Base-by-base conservation (phyloP, 2,329 filamentous ascomycete species). In the Venturia asperata region DNA sequence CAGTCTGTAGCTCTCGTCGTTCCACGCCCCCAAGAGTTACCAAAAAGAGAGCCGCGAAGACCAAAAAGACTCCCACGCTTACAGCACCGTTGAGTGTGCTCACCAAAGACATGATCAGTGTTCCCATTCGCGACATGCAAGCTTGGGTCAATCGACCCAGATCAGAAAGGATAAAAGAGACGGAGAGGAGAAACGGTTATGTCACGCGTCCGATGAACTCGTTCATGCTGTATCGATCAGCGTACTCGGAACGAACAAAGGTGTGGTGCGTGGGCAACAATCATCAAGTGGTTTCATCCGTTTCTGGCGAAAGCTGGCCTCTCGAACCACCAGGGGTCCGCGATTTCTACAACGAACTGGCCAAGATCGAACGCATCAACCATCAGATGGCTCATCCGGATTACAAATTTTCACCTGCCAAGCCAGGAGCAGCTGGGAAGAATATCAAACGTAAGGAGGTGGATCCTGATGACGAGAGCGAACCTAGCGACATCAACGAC, bases 221-320 rank as follows among this genome's bases (percentile, higher is more conserved):
- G 0, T 99, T 97, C 79, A 96, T 99, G 89, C 81, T 99, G 62
- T 99, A 99, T 75, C 88, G 94, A 52, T 96, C 94, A 69, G 91
- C 91, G 7, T 97, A 91, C 73, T 90, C 95, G 67, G 90, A 94
- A 67, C 83, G 92, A 41, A 91, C 90, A 66, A 96, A 96, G 76
- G 81, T 85, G 63, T 90, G 87, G 81, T 90, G 89, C 70, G 80
- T 85, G 17, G 87, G 94, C 71, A 93, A 94, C 75, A 97, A 97
- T 77, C 93, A 99, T 75, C 93, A 99, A 75, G 81, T 94, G 43
- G 89, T 97, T 34, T 97, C 93, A 1, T 86, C 87, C 58, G 85
- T 94, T n/a, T 91, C 91, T 66, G 94, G 92, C 37, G 81, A 85
- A 65, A 93, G 90, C 72, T 99, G 94, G 94, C 85, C 86, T 5